Percentiles rank a stretch among this genome's conserved stretches.
phyloP scores from a whole-genome alignment of 805 yeast species.

The Yamadazyma scolyti region DNA sequence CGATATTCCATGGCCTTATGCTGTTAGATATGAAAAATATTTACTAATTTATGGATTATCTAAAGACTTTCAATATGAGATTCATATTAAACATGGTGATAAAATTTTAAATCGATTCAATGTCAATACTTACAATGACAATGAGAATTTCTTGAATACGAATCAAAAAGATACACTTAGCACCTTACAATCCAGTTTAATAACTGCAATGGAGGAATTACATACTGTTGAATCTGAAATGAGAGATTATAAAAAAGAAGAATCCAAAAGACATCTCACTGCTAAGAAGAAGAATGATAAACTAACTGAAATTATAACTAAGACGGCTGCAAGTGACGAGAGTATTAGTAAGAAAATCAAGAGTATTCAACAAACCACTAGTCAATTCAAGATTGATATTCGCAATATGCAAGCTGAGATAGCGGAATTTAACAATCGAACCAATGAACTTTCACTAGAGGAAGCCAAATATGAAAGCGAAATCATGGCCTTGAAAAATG shows the following conservation, averaged over 20 bases:
- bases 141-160: constrained; percentile 18
- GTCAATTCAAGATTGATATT: constrained; percentile 36
- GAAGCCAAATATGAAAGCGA: constrained; percentile 6
- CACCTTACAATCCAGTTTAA: constrained; percentile 31
- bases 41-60: constrained; percentile 29
- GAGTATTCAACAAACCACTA: constrained; percentile 37
- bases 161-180: no score
- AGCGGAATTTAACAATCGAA: background rate
- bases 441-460: no score
- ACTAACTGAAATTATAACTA: constrained; percentile 27
- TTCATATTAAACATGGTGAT: constrained; percentile 20
- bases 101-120: constrained; percentile 17
- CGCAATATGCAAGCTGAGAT: constrained; percentile 6
- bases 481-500: constrained; percentile 19
- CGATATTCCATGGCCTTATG: constrained; percentile 30
- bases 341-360: constrained; percentile 30
- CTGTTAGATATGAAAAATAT: constrained; percentile 12
- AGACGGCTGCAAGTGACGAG: constrained; percentile 25
- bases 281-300: constrained; percentile 29
- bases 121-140: constrained; percentile 26
- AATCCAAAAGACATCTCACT: constrained; percentile 31
- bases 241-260: constrained; percentile 36
- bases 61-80: constrained; percentile 33
- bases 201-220: constrained; percentile 26
- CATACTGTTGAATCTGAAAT: constrained; percentile 18